phyloP scores from a whole-genome alignment of 1,139 yeast species.

The Hansenula lynferdii region DNA sequence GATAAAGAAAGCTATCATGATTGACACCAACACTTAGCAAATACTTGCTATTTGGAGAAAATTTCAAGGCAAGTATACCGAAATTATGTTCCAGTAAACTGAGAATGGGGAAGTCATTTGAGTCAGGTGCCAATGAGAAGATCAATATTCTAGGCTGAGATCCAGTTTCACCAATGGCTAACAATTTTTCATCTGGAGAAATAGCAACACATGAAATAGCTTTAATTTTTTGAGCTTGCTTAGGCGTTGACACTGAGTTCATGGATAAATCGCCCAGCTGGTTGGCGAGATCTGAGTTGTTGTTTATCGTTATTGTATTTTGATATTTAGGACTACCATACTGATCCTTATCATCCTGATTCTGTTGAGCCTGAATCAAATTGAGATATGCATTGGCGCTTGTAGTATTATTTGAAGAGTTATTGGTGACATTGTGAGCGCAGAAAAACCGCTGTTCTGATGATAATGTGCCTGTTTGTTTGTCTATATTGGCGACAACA shows the following conservation, averaged over 20 bases:
- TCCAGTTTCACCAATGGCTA: slow-evolving; percentile 68
- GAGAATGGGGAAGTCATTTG: slow-evolving; percentile 42
- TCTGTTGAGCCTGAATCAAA: slow-evolving; percentile 18
- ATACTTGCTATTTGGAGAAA: slow-evolving; percentile 51
- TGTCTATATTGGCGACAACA: slow-evolving; percentile 38
- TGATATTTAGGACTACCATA: slow-evolving; percentile 7
- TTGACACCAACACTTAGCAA: slow-evolving; percentile 58
- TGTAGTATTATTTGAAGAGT: not conserved
- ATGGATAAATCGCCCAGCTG: slow-evolving; percentile 11
- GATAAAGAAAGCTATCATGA: slow-evolving; percentile 59
- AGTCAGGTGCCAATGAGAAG: slow-evolving; percentile 51
- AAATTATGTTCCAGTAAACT: slow-evolving; percentile 56
- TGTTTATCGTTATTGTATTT: slow-evolving; percentile 2
- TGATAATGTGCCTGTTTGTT: slow-evolving; percentile 13
- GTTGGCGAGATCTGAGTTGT: not conserved
- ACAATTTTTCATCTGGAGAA: slow-evolving; percentile 43
- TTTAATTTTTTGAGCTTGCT: slow-evolving; percentile 40
- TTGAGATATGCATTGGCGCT: slow-evolving; percentile 32
- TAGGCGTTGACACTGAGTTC: slow-evolving; percentile 17
- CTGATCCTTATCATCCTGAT: slow-evolving; percentile 9
- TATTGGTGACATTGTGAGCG: slow-evolving; percentile 30
- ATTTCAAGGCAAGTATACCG: slow-evolving; percentile 51
- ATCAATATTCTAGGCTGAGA: slow-evolving; percentile 59
- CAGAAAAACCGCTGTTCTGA: slow-evolving; percentile 44
- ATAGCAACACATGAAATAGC: slow-evolving; percentile 51